phyloP scores from a whole-genome alignment of 2,329 filamentous ascomycete species.

The Aaosphaeria pasadenensis region DNA sequence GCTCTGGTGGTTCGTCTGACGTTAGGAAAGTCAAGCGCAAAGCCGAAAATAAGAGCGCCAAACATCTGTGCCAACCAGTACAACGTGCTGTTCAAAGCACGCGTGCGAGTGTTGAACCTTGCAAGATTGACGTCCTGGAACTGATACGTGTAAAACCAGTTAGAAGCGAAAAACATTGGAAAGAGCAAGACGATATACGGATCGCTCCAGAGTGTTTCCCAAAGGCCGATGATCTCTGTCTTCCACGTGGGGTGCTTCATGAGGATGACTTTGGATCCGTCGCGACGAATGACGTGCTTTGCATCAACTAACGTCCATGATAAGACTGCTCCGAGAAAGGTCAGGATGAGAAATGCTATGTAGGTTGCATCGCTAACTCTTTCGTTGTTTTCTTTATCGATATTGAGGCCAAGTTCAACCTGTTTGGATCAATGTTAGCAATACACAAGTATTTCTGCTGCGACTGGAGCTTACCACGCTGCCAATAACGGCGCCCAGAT shows the following conservation, averaged over 20 bases:
- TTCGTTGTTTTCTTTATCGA: conserved; percentile 50
- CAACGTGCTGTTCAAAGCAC: conserved; percentile 68
- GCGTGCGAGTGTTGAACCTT: conserved; percentile 68
- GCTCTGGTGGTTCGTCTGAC: conserved; percentile 64
- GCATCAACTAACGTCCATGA: conserved; percentile 69
- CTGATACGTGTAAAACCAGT: conserved; percentile 76
- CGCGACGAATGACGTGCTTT: conserved; percentile 65
- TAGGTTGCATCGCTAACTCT: conserved; percentile 71
- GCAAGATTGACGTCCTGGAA: conserved; percentile 68
- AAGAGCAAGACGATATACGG: conserved; percentile 71
- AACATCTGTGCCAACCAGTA: conserved; percentile 76
- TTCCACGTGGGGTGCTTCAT: conserved; percentile 86
- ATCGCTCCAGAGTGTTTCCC: conserved; percentile 65
- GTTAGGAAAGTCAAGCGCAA: conserved; percentile 55
- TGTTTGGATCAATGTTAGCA: conserved; percentile 11
- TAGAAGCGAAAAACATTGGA: conserved; percentile 74
- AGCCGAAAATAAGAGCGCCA: conserved; percentile 68
- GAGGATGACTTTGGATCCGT: conserved; percentile 71
- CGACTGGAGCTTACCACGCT: conserved; percentile 53
- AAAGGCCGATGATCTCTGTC: conserved; percentile 71
- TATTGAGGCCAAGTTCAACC: conserved; percentile 67
- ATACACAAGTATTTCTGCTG: neutral
- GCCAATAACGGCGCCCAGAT: conserved; percentile 81
- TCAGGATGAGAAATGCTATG: conserved; percentile 78
- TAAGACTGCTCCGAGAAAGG: conserved; percentile 65